Evolutionary conservation across 75 land plant genomes (phyloP), one percentile per base, ranked within the genome.

Genomic region (Pinus albicaulis): DNA sequence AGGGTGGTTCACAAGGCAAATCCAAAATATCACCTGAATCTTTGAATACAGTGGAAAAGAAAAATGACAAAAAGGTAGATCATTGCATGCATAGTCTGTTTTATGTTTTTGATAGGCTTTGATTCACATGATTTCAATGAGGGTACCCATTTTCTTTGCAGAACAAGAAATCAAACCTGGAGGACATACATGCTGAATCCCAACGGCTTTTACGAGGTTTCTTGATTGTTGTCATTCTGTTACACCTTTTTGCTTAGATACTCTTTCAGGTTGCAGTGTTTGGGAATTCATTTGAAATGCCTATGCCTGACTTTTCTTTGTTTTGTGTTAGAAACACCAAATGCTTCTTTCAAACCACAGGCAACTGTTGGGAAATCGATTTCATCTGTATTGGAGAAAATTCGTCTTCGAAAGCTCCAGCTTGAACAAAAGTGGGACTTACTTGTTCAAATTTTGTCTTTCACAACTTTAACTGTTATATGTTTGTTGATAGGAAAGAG

Each of bases 141-240:
- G 74, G 22, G n/a, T 28, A 16, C 14, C 19, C 22, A 17, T 16
- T 72, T 36, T 69, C 13, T 23, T 56, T 31, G 58, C 76, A 89
- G 98, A 83, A 80, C 71, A 84, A 84, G 48, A 82, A 78, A 76
- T 78, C 70, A 15, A 74, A 87, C 16, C 76, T 86, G 64, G 83
- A 76, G 57, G 76, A 81, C 59, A 82, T 93, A 56, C 91, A 82
- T 82, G 95, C 92, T 8, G 93, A 92, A 56, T 86, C 98, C 25
- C 98, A 95, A 87, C 80, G 96, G 74, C 78, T 95, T 28, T 76
- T 95, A 55, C 88, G 98, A 87, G 98, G 98, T 95, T 62, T 15
- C 52, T 55, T 59, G 24, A 25, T 62, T 73, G 5, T 41, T 38
- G 26, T 38, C 14, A 20, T 36, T 15, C 11, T 72, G 20, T 16